Base-by-base conservation (phyloP, 306 rosid genomes). In the Senna tora region DNA sequence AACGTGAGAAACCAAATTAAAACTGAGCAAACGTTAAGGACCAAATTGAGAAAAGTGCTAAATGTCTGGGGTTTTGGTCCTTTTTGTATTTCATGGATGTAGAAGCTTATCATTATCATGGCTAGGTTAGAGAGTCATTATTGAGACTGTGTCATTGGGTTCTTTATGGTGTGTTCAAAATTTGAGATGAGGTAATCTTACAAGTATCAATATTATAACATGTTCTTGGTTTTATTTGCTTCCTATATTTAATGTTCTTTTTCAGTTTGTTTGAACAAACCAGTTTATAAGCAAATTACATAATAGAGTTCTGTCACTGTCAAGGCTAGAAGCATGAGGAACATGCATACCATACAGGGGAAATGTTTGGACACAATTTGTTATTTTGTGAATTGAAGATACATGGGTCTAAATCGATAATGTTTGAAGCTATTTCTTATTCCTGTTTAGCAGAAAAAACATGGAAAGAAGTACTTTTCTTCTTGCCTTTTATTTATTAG, bases 141-240 rank as follows among this genome's bases (percentile, higher is more conserved):
- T 32, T 39, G 34, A 11, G 52, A 9, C 9, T 0, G 6, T 53
- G 49, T 28, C 33, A 54, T 36, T 68, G 32, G 58, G 2, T 56
- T 57, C 52, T 41, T 28, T 38, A 12, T 30, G 76, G 50, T 30
- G 43, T 45, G 20, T 16, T 73, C 33, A 15, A 61, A 32, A 36
- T 53, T 10, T 13, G 8, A n/a, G 32, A 55, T 71, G 42, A 11
- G 36, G 49, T 17, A 58, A 15, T 22, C 32, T 13, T 22, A 58
- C 16, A 12, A 32, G 14, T 45, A 72, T 30, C 55, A 21, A 21
- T 28, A 32, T 21, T 43, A 16, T 28, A 45, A 43, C 21, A 5
- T 45, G 13, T 17, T 38, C 39, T 53, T 8, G 19, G 15, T 46
- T 46, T 46, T 13, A 46, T 46, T 4, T 15, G 15, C 5, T 46